Conservation (phyloP, 1,284 basidiomycete genomes). For the Ustilago xerochloae region DNA sequence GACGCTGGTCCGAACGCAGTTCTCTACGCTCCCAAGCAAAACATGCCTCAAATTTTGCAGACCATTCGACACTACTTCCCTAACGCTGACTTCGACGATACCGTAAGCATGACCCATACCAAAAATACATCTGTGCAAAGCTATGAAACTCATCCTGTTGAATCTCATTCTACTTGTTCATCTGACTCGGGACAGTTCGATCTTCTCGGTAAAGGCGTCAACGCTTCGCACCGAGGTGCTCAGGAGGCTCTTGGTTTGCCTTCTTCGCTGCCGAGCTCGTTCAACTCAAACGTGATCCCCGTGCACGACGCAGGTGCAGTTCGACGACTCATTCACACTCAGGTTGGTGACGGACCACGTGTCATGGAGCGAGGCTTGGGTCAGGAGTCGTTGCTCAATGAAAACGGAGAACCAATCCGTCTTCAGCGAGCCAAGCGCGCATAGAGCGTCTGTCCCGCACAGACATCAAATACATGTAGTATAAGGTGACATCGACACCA, state of each 20-base stretch:
- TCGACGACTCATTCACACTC: slow-evolving; percentile 66
- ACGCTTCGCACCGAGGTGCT: slow-evolving; percentile 59
- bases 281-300: slow-evolving; percentile 62
- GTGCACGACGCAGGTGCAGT: slow-evolving; percentile 64
- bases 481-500: background rate
- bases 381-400: slow-evolving; percentile 53
- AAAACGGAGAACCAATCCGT: slow-evolving; percentile 58
- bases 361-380: slow-evolving; percentile 55
- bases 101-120: slow-evolving; percentile 40
- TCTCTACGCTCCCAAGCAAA: slow-evolving; percentile 82
- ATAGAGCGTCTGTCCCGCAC: background rate
- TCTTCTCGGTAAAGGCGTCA: slow-evolving; percentile 57
- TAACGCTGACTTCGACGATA: slow-evolving; percentile 67
- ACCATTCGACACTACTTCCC: slow-evolving; percentile 67
- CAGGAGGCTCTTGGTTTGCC: slow-evolving; percentile 50
- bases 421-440: slow-evolving; percentile 60
- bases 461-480: background rate
- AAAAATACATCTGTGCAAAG: background rate
- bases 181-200: slow-evolving; percentile 42
- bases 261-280: slow-evolving; percentile 47
- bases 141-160: no score
- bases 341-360: slow-evolving; percentile 66
- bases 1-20: slow-evolving; percentile 99
- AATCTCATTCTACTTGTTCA: background rate
- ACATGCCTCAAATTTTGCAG: slow-evolving; percentile 54